Evolutionary conservation across 1,284 basidiomycete genomes (phyloP).

Genomic region (Mycena citricolor): DNA sequence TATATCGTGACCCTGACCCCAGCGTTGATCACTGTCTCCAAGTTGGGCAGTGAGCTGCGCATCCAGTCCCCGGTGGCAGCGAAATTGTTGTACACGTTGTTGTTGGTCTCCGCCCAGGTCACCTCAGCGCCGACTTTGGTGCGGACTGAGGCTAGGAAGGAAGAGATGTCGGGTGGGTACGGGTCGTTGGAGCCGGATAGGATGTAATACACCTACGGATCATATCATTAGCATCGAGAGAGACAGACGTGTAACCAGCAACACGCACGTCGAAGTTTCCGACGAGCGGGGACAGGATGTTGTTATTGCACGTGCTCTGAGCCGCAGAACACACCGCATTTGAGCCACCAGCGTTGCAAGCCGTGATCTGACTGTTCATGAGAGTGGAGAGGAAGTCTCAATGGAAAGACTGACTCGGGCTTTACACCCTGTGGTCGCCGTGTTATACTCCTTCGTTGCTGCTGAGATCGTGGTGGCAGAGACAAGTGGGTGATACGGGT

Average conservation of each 20-base stretch:
- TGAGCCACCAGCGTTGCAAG: constrained; percentile 41
- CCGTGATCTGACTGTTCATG: constrained; percentile 37
- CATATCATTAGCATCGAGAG: too few relatives aligned
- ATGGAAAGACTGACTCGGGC: too few relatives aligned
- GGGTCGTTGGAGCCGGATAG: constrained; percentile 16
- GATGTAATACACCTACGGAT: constrained; percentile 21
- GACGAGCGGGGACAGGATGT: constrained; percentile 40
- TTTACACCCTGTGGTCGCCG: constrained; percentile 33
- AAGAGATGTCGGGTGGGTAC: constrained; percentile 31
- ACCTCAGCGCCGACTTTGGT: constrained; percentile 11
- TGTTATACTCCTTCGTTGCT: constrained; percentile 30
- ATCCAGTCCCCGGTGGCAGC: constrained; percentile 52
- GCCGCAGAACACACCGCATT: constrained; percentile 43
- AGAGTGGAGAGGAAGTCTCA: too few relatives aligned
- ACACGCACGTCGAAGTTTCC: constrained; percentile 32
- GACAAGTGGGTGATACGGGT: constrained; percentile 8
- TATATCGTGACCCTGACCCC: constrained; percentile 51
- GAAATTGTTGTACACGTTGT: constrained; percentile 34
- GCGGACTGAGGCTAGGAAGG: constrained; percentile 17
- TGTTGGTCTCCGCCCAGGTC: constrained; percentile 13
- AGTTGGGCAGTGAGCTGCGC: constrained; percentile 52
- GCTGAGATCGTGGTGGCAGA: neutral
- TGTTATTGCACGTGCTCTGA: constrained; percentile 44
- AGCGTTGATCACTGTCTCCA: constrained; percentile 60
- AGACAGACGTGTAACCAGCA: constrained; percentile 3